A percentile compares a stretch with the other conserved stretches of the same genome.
phyloP scores from a whole-genome alignment of 2,329 filamentous ascomycete genomes.

The Alternaria alternata region DNA sequence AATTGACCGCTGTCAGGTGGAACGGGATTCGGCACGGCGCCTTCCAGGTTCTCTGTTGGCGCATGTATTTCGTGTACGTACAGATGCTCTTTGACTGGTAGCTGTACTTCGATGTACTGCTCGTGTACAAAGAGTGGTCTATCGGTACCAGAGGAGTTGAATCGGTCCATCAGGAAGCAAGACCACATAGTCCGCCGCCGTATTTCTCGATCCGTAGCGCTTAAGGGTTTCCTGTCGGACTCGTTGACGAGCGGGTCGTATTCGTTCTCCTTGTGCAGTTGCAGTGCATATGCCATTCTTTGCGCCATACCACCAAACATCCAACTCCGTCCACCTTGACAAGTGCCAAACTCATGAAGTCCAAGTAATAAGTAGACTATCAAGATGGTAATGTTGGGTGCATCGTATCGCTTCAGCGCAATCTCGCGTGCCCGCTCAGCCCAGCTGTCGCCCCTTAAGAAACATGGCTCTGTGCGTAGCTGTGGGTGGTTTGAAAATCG shows the following conservation, averaged over 20 bases:
- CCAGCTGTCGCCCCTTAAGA: slow-evolving; percentile 91
- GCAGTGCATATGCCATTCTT: slow-evolving; percentile 94
- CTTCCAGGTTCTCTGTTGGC: slow-evolving; percentile 82
- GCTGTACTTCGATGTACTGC: slow-evolving; percentile 84
- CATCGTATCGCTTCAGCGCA: slow-evolving; percentile 85
- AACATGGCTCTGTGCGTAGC: slow-evolving; percentile 77
- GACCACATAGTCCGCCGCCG: slow-evolving; percentile 96
- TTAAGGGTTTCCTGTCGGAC: slow-evolving; percentile 70
- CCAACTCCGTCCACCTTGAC: slow-evolving; percentile 95
- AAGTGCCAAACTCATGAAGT: slow-evolving; percentile 95
- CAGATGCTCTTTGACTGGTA: slow-evolving; percentile 88
- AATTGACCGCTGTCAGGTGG: slow-evolving; percentile 70
- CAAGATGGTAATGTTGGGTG: slow-evolving; percentile 94
- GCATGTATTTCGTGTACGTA: slow-evolving; percentile 93
- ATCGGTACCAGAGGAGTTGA: slow-evolving; percentile 95
- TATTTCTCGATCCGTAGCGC: slow-evolving; percentile 93
- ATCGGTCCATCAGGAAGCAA: slow-evolving; percentile 96
- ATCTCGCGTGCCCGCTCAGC: slow-evolving; percentile 87
- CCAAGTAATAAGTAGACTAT: slow-evolving; percentile 89
- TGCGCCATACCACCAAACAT: slow-evolving; percentile 94
- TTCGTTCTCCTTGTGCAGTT: slow-evolving; percentile 90
- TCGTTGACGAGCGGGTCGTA: slow-evolving; percentile 76
- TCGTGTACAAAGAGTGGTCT: slow-evolving; percentile 91
- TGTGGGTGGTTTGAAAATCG: slow-evolving; percentile 91
- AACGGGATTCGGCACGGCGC: slow-evolving; percentile 70